Conservation (phyloP, 164 flowering plant genomes). For the Dillenia turbinata region DNA sequence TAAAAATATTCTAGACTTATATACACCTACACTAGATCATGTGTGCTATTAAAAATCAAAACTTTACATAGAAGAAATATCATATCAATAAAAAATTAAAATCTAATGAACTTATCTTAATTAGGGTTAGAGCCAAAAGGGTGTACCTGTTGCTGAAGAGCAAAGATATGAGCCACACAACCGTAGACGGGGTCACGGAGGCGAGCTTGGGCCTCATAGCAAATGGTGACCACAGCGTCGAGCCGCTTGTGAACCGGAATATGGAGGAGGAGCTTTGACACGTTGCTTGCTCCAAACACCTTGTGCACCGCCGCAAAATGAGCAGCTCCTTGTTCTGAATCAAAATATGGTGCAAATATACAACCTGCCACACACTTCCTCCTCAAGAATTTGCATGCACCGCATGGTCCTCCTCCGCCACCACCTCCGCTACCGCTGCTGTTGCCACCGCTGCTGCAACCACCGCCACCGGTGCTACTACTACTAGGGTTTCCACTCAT, state of each 20-base stretch:
- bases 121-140: no score
- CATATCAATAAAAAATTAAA: no score
- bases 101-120: no score
- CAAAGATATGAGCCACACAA: slow-evolving; percentile 81
- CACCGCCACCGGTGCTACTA: slow-evolving; percentile 18
- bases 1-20: no score
- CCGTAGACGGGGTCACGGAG: slow-evolving; percentile 91
- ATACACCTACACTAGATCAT: no score
- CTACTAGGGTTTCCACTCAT: slow-evolving; percentile 43
- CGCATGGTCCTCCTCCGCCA: slow-evolving; percentile 79
- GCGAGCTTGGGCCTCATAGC: slow-evolving; percentile 91
- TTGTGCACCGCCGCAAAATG: slow-evolving; percentile 96
- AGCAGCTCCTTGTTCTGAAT: slow-evolving; percentile 90
- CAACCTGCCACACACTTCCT: slow-evolving; percentile 87
- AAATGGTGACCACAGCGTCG: slow-evolving; percentile 86
- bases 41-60: no score
- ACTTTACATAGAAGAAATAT: no score
- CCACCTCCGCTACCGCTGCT: slow-evolving; percentile 31
- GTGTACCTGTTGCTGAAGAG: slow-evolving; percentile 90
- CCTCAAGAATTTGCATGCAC: slow-evolving; percentile 92
- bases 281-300: slow-evolving; percentile 96
- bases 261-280: slow-evolving; percentile 76
- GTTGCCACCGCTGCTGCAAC: slow-evolving; percentile 22
- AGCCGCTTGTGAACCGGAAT: slow-evolving; percentile 70
- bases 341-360: slow-evolving; percentile 90